Evolutionary conservation across 2,329 filamentous ascomycete species (phyloP).

Genomic region (Colletotrichum plurivorum): DNA sequence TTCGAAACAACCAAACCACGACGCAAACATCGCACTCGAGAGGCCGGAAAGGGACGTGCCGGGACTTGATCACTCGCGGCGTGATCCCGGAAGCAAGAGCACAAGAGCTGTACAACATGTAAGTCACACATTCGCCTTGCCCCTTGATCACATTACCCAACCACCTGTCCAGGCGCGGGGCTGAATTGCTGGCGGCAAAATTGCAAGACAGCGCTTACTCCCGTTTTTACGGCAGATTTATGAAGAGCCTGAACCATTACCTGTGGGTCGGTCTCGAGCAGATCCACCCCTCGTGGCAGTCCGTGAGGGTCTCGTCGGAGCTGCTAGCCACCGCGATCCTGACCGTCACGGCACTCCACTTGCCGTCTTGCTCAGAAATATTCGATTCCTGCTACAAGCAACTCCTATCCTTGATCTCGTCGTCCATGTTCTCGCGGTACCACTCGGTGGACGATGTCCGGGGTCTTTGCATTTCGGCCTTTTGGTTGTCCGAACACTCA

Average conservation of each 20-base stretch:
- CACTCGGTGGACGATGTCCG: slow-evolving; percentile 71
- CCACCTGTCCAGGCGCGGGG: too few species aligned
- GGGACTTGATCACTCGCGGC: slow-evolving; percentile 65
- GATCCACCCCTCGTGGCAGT: slow-evolving; percentile 62
- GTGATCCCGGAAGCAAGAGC: slow-evolving; percentile 61
- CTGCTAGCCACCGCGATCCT: slow-evolving; percentile 70
- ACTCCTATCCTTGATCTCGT: slow-evolving; percentile 69
- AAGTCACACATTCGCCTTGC: slow-evolving; percentile 32
- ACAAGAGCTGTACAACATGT: slow-evolving; percentile 61
- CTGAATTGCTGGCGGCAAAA: not conserved
- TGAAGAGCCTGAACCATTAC: slow-evolving; percentile 63
- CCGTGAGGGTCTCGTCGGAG: slow-evolving; percentile 68
- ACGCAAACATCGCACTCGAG: slow-evolving; percentile 14
- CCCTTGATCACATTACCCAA: not conserved
- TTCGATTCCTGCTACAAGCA: slow-evolving; percentile 70
- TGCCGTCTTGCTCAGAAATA: slow-evolving; percentile 65
- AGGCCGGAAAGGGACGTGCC: not conserved
- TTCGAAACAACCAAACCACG: slow-evolving; percentile 43
- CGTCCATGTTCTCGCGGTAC: slow-evolving; percentile 70
- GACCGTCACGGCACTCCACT: slow-evolving; percentile 72
- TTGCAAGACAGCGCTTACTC: not conserved
- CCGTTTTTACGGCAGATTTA: slow-evolving; percentile 51
- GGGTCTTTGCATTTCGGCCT: slow-evolving; percentile 72
- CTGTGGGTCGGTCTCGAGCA: slow-evolving; percentile 67
- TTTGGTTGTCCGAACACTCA: slow-evolving; percentile 73